Percentiles rank a stretch among this genome's conserved stretches.
phyloP scores from a whole-genome alignment of 768 basidiomycete species.

The Hericium erinaceus region DNA sequence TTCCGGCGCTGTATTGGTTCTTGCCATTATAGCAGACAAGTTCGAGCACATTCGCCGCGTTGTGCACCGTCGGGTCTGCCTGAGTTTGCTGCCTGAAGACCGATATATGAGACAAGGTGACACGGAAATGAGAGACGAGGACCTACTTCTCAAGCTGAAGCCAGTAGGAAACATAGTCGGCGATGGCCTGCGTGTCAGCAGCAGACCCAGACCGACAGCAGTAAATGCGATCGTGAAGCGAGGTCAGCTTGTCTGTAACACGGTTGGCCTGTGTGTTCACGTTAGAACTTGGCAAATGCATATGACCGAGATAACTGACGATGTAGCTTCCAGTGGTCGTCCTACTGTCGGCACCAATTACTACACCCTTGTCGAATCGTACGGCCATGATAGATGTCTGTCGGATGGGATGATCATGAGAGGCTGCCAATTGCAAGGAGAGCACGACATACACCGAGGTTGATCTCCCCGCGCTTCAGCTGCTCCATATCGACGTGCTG shows the following conservation, averaged over 20 bases:
- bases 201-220: conserved; percentile 98
- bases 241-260: conserved; percentile 96
- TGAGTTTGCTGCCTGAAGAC: conserved; percentile 39
- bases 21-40: conserved; percentile 91
- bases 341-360: conserved; percentile 94
- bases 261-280: conserved; percentile 67
- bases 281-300: neutral
- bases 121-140: conserved; percentile 35
- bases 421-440: neutral
- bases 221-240: conserved; percentile 96
- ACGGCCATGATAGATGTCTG: conserved; percentile 99
- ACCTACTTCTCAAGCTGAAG: conserved; percentile 58
- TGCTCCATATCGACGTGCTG: conserved; percentile 68
- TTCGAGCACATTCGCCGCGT: conserved; percentile 79
- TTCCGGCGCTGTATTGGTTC: conserved; percentile 79
- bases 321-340: conserved; percentile 97
- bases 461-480: conserved; percentile 92
- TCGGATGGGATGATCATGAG: neutral
- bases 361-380: conserved; percentile 89
- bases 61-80: conserved; percentile 66
- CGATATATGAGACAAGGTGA: conserved; percentile 1
- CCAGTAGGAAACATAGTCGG: conserved; percentile 80
- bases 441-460: conserved; percentile 75
- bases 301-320: conserved; percentile 34
- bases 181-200: conserved; percentile 95